Evolutionary conservation across 177 flowering plant genomes (phyloP).

Genomic region (Vitis hybrid): DNA sequence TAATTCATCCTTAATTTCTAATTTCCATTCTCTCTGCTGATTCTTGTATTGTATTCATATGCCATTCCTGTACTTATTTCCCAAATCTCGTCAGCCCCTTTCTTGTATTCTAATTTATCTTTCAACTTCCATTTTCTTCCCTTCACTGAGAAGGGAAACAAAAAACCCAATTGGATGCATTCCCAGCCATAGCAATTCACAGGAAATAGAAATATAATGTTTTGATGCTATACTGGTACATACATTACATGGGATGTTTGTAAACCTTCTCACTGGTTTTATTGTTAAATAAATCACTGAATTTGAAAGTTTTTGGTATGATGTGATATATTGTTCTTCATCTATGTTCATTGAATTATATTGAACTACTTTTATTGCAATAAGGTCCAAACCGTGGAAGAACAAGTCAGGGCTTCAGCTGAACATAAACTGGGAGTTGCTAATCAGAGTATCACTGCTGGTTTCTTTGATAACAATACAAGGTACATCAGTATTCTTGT

Average conservation of each 20-base stretch:
- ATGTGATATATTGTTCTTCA: neutral
- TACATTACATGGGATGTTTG: neutral
- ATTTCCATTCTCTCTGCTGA: no score
- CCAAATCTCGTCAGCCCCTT: no score
- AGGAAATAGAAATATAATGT: neutral
- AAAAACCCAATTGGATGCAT: neutral
- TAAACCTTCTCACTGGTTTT: neutral
- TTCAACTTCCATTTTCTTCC: neutral
- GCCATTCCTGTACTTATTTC: no score
- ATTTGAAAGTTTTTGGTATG: neutral
- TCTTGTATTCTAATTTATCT: neutral
- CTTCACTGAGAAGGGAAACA: neutral
- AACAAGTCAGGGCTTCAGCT: conserved; percentile 98
- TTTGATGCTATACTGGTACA: neutral
- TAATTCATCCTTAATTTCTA: no score
- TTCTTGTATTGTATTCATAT: no score
- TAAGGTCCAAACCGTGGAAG: conserved; percentile 94
- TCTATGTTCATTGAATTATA: neutral
- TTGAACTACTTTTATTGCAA: conserved; percentile 4
- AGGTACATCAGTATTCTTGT: conserved; percentile 45
- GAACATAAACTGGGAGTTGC: conserved; percentile 99
- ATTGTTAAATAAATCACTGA: neutral
- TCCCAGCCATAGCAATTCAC: neutral
- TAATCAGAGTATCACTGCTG: conserved; percentile 99
- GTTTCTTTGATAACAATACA: conserved; percentile 96